Base-by-base conservation (phyloP, 768 basidiomycete species). In the Leucosporidium scottii region DNA sequence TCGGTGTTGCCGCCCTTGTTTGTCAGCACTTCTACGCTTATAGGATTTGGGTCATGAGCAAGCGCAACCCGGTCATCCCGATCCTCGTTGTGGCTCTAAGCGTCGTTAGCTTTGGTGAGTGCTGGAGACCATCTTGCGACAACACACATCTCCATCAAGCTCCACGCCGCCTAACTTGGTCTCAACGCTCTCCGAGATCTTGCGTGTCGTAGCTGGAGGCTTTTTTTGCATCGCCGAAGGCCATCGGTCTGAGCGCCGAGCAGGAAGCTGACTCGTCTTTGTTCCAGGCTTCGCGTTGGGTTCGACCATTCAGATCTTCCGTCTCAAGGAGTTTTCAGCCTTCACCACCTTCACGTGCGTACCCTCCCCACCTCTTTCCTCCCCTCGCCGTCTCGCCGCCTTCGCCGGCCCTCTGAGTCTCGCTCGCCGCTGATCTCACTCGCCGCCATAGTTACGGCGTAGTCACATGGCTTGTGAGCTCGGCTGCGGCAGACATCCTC, bases 41-140 rank as follows among this genome's bases (percentile, higher is more conserved):
- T 61, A 55, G 66, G 23, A 61, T 67, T 31, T 62, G 57, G 48
- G 48, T 67, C 66, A 59, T 68, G 53, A 39, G 62, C 17, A 63
- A 68, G 39, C 58, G 62, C 5, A 13, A 17, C 7, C 50, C 59
- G 30, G 3, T 23, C 12, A 2, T 60, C 18, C 67, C 67, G 9
- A 55, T 68, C 59, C 4, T 64, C 25, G 48, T 68, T 28, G 30
- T 36, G 44, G n/a, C 54, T 28, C 58, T 67, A 18, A 60, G 59
- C 20, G 30, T 59, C 48, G 44, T 67, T 25, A 56, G 54, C 2
- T 56, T 67, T 23, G 57, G 55, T 56, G 55, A 15, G 55, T 44
- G 39, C 39, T 44, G 12, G 6, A 36, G 6, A 36, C 12, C 34
- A 36, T 36, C 34, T 12, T 12, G 12, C 34, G 5, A 36, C 34